A percentile compares a stretch with the other conserved stretches of the same genome.
Conservation (phyloP, 179 eudicot genomes). For the Heliamphora pulchella region DNA sequence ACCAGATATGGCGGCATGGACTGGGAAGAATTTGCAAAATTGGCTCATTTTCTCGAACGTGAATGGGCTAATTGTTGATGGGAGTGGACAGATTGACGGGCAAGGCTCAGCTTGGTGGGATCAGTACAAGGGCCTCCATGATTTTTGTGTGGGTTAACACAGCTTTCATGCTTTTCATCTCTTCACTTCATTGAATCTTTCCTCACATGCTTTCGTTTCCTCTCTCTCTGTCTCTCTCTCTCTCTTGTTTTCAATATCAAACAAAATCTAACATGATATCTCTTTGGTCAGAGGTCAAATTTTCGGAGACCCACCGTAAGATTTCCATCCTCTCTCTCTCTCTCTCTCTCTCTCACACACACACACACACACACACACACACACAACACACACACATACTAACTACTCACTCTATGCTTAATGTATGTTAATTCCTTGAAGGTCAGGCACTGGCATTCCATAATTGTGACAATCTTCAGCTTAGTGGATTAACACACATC, state of each 20-base stretch:
- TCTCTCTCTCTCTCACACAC: not conserved
- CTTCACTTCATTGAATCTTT: no score
- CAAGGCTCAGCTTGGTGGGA: constrained; percentile 7
- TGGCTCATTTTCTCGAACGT: constrained; percentile 15
- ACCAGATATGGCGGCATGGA: not conserved
- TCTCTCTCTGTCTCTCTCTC: not conserved
- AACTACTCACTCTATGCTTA: no score
- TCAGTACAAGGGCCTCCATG: no score
- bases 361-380: no score
- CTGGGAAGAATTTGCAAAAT: not conserved
- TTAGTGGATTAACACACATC: constrained; percentile 10
- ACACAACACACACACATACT: no score
- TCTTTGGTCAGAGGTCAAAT: not conserved
- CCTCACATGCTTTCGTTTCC: not conserved
- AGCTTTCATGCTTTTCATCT: no score
- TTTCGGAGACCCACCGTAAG: not conserved
- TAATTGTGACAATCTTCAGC: constrained; percentile 6
- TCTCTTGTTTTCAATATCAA: not conserved
- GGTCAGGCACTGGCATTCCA: constrained; percentile 11
- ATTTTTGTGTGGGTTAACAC: no score
- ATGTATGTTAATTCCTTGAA: not conserved
- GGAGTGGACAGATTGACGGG: constrained; percentile 14
- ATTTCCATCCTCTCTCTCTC: not conserved
- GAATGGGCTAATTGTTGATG: constrained; percentile 8
- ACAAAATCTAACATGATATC: not conserved